Evolutionary conservation across 2,329 filamentous ascomycete genomes (phyloP).

Genomic region (Aspergillus oerlinghausenensis): DNA sequence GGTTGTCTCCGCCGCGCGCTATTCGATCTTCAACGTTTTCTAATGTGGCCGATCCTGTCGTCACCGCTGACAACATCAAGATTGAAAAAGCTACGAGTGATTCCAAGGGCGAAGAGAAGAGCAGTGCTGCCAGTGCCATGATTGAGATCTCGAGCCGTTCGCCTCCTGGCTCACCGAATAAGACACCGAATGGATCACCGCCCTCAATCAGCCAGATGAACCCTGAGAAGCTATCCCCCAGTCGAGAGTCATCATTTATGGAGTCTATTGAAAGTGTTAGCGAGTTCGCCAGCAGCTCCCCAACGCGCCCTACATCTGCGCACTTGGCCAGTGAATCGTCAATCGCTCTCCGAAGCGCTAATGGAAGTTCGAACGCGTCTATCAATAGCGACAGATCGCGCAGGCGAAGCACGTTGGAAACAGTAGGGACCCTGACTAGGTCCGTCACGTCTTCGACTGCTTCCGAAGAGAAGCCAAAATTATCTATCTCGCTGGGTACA

Average conservation of each 20-base stretch:
- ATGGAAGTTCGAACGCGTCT: constrained; percentile 23
- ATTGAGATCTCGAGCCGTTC: constrained; percentile 63
- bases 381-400: constrained; percentile 24
- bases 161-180: constrained; percentile 50
- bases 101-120: constrained; percentile 52
- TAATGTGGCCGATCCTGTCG: constrained; percentile 58
- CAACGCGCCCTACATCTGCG: constrained; percentile 26
- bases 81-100: constrained; percentile 60
- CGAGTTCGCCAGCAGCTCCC: constrained; percentile 17
- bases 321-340: constrained; percentile 21
- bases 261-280: constrained; percentile 37
- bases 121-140: constrained; percentile 60
- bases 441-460: constrained; percentile 22
- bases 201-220: constrained; percentile 32
- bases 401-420: constrained; percentile 29
- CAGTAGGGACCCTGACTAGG: constrained; percentile 25
- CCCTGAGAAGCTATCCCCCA: constrained; percentile 33
- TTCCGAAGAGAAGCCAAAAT: constrained; percentile 35
- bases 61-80: constrained; percentile 63
- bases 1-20: constrained; percentile 48
- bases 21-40: constrained; percentile 62
- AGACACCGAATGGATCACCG: constrained; percentile 45
- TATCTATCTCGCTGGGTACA: constrained; percentile 42
- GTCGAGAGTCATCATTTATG: constrained; percentile 48
- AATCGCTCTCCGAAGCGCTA: constrained; percentile 16